These are phyloP conservation scores for Cercospora janseana DNA, from an alignment of 2,329 filamentous ascomycete genomes.

Conservation along the genomic window DNA sequence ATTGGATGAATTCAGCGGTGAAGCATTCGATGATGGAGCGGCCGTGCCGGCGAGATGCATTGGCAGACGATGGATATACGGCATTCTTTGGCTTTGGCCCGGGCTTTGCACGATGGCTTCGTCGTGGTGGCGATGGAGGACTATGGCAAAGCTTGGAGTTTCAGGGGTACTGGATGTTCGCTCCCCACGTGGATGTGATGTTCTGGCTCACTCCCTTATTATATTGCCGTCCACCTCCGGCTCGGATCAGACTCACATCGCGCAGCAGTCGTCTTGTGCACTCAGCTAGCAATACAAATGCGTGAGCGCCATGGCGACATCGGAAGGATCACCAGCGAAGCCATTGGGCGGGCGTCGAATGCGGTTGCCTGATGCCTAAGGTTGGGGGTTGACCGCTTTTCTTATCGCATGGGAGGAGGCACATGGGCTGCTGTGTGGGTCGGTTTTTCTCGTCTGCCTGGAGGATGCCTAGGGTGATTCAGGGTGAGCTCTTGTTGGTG, in stretches of 20 bases:
- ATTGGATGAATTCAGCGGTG: not conserved
- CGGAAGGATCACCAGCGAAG: not conserved
- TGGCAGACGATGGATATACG: constrained; percentile 15
- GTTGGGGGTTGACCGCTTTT: not conserved
- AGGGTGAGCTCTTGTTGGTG: too few species aligned
- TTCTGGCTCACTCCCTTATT: not conserved
- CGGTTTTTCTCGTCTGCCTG: too few species aligned
- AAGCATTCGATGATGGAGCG: constrained; percentile 2
- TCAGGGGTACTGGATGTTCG: too few species aligned
- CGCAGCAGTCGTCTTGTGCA: too few species aligned
- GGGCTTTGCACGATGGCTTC: not conserved
- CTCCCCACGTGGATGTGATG: not conserved
- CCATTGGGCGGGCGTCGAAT: constrained; percentile 9
- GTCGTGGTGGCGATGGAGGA: not conserved
- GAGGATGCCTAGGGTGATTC: too few species aligned
- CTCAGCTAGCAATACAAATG: too few species aligned
- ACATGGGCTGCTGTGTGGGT: too few species aligned
- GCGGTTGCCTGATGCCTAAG: constrained; percentile 15
- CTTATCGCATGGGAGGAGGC: too few species aligned
- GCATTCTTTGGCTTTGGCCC: not conserved
- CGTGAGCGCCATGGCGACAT: not conserved
- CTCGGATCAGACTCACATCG: too few species aligned
- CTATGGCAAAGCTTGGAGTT: too few species aligned
- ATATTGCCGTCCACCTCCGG: not conserved
- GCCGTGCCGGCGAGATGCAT: constrained; percentile 6